Percentiles rank a stretch among this genome's conserved stretches.
Conservation (phyloP, 2,329 filamentous ascomycete genomes). For the Alternaria triticimaculans region DNA sequence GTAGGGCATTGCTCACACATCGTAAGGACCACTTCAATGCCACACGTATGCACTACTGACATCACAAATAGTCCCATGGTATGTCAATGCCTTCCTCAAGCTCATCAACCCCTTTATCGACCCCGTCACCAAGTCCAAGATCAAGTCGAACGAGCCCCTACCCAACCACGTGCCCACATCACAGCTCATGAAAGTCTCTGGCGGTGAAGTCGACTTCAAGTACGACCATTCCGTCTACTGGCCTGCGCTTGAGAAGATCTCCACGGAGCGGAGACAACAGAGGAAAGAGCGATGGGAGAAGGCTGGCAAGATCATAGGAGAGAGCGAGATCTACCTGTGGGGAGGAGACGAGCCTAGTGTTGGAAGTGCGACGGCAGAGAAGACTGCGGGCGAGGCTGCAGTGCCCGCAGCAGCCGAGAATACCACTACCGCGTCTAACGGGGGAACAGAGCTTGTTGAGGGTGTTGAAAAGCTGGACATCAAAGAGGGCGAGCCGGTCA, state of each 20-base stretch:
- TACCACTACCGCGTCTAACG: background rate
- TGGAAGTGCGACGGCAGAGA: constrained; percentile 4
- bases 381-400: background rate
- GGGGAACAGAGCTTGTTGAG: constrained; percentile 19
- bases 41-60: constrained; percentile 4
- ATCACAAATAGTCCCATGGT: constrained; percentile 74
- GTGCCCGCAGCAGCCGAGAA: background rate
- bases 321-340: constrained; percentile 85
- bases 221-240: constrained; percentile 92
- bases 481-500: constrained; percentile 29
- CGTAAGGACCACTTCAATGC: constrained; percentile 59
- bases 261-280: constrained; percentile 68
- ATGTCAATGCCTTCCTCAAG: constrained; percentile 94
- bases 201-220: constrained; percentile 83
- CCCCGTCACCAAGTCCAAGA: constrained; percentile 88
- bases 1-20: constrained; percentile 87
- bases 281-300: constrained; percentile 76
- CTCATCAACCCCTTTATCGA: constrained; percentile 96
- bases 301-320: constrained; percentile 81
- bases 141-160: constrained; percentile 97
- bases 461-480: constrained; percentile 34
- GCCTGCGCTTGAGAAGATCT: constrained; percentile 79
- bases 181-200: constrained; percentile 81
- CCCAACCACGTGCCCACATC: constrained; percentile 77
- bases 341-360: constrained; percentile 61